These are phyloP conservation scores for Pythium apleroticum DNA, from an alignment of 352 stramenopile genomes.

Conservation along the genomic window DNA sequence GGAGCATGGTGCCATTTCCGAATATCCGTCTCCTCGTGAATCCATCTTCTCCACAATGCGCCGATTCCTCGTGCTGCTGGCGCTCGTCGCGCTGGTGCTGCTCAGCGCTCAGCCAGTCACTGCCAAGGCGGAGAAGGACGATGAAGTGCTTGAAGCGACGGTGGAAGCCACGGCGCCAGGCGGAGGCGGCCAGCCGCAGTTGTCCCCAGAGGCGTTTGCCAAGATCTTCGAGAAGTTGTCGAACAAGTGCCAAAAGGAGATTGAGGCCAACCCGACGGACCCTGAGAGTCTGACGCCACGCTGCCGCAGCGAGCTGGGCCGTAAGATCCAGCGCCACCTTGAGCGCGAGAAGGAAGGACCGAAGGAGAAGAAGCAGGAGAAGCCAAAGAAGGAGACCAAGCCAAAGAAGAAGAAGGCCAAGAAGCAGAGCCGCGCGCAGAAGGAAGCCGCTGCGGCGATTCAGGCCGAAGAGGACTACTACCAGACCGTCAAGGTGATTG, in stretches of 20 bases:
- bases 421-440: constrained; percentile 58
- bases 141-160: constrained; percentile 38
- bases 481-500: constrained; percentile 64
- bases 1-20: constrained; percentile 4
- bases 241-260: constrained; percentile 67
- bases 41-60: constrained; percentile 36
- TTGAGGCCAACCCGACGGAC: constrained; percentile 68
- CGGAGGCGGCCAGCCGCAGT: constrained; percentile 36
- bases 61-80: constrained; percentile 45
- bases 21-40: constrained; percentile 2
- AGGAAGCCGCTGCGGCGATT: constrained; percentile 45
- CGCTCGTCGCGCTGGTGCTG: constrained; percentile 45
- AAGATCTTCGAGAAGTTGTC: constrained; percentile 76
- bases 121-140: constrained; percentile 34
- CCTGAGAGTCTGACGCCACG: constrained; percentile 61
- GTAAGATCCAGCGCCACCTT: constrained; percentile 66
- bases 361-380: constrained; percentile 20
- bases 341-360: constrained; percentile 36
- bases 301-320: constrained; percentile 54
- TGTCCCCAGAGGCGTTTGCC: constrained; percentile 63
- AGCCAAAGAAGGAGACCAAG: constrained; percentile 44
- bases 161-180: constrained; percentile 32
- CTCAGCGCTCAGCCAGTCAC: constrained; percentile 39
- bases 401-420: constrained; percentile 65
- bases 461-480: constrained; percentile 75